Evolutionary conservation across 352 stramenopile species (phyloP).

Genomic region (Globisporangium recalcitrans): DNA sequence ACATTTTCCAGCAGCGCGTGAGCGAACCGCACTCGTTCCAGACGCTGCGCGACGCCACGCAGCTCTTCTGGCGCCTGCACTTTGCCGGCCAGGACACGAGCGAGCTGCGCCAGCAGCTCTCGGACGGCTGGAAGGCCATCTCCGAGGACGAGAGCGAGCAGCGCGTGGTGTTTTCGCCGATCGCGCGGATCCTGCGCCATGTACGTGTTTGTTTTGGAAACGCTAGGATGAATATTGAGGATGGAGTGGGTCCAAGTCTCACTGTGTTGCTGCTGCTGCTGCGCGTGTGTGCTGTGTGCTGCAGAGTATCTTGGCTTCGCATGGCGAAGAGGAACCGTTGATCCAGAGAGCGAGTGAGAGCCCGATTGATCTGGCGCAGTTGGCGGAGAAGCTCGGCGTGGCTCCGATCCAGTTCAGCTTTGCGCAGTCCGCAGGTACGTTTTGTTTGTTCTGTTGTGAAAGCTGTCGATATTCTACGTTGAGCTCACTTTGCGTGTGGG

Average conservation of each 20-base stretch:
- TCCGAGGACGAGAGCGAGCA: constrained; percentile 24
- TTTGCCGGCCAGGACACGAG: constrained; percentile 62
- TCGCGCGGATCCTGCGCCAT: constrained; percentile 51
- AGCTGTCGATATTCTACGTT: background rate
- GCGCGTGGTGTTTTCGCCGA: constrained; percentile 33
- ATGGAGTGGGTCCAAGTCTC: too few species aligned
- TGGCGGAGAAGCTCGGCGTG: constrained; percentile 38
- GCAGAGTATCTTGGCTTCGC: constrained; percentile 58
- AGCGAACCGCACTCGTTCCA: constrained; percentile 44
- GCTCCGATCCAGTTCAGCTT: constrained; percentile 60
- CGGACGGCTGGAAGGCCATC: constrained; percentile 44
- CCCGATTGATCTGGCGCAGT: constrained; percentile 35
- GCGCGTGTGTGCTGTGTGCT: constrained; percentile 10
- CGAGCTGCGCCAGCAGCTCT: constrained; percentile 52
- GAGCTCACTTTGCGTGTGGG: background rate
- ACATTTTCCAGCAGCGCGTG: constrained; percentile 50
- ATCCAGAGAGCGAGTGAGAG: constrained; percentile 19
- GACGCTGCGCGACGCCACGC: constrained; percentile 65
- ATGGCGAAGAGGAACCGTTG: constrained; percentile 26
- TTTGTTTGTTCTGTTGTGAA: background rate
- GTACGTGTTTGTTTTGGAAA: constrained; percentile 22
- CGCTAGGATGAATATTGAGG: background rate
- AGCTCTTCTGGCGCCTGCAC: constrained; percentile 81
- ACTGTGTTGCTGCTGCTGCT: too few species aligned
- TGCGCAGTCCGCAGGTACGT: constrained; percentile 22